Evolutionary conservation across 495 filamentous ascomycete genomes (phyloP).

Genomic region (Aspergillus sclerotiicarbonarius): DNA sequence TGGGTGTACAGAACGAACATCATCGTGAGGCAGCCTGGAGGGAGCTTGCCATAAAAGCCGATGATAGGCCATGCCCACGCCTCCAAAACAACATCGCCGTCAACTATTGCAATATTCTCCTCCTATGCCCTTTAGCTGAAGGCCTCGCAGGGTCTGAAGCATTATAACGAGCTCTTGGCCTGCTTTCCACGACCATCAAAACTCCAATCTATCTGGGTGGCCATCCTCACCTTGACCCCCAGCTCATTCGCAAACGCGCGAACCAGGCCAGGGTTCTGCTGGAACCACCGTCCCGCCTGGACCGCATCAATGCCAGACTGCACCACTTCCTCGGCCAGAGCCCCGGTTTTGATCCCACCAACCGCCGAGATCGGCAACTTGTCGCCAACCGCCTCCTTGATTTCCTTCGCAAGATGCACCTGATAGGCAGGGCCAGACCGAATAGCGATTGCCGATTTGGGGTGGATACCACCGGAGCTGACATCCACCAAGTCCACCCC

Average conservation of each 20-base stretch:
- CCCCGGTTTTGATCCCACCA: slow-evolving; percentile 48
- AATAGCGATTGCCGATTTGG: slow-evolving; percentile 52
- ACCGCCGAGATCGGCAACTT: slow-evolving; percentile 48
- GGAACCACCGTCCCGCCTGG: slow-evolving; percentile 52
- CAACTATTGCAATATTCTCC: too few species aligned
- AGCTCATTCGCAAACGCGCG: slow-evolving; percentile 65
- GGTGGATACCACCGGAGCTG: slow-evolving; percentile 52
- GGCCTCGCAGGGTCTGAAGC: too few species aligned
- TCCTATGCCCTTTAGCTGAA: too few species aligned
- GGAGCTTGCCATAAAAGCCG: too few species aligned
- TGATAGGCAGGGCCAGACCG: slow-evolving; percentile 43
- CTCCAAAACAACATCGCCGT: too few species aligned
- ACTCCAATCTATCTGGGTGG: slow-evolving; percentile 61
- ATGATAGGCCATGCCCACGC: too few species aligned
- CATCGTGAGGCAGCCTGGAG: too few species aligned
- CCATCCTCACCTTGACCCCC: slow-evolving; percentile 52
- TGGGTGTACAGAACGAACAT: too few species aligned
- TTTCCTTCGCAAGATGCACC: slow-evolving; percentile 42
- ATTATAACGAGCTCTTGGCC: background rate
- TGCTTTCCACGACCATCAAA: slow-evolving; percentile 14
- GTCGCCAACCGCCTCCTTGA: slow-evolving; percentile 48
- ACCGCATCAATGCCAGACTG: slow-evolving; percentile 49
- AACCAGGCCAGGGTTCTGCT: slow-evolving; percentile 62
- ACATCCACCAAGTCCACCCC: slow-evolving; percentile 62
- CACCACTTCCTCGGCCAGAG: slow-evolving; percentile 41